Percentiles rank a stretch among this genome's conserved stretches.
Evolutionary conservation across 768 basidiomycete species (phyloP).

Genomic region (Trametes gibbosa): DNA sequence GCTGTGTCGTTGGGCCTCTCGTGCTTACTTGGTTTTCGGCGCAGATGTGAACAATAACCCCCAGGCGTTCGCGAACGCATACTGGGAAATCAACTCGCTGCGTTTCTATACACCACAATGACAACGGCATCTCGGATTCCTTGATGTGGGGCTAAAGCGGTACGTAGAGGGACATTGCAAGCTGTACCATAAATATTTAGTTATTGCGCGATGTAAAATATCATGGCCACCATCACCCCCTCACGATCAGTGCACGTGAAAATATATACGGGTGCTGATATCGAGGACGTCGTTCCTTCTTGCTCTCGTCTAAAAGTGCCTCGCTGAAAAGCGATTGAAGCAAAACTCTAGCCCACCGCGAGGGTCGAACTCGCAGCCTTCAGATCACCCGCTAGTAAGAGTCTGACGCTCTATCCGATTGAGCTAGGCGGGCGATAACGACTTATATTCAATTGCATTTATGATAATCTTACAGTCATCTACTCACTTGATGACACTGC

Average conservation of each 20-base stretch:
- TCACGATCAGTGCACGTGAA: too few relatives aligned
- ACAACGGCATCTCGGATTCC: background rate
- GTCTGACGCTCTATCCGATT: constrained; percentile 51
- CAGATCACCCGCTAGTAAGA: constrained; percentile 48
- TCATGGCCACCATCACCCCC: too few relatives aligned
- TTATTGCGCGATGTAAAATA: too few relatives aligned
- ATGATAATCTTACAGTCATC: too few relatives aligned
- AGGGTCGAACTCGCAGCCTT: constrained; percentile 65
- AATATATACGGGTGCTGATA: too few relatives aligned
- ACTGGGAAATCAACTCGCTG: constrained; percentile 67
- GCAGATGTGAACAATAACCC: constrained; percentile 58
- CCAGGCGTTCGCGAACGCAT: constrained; percentile 54
- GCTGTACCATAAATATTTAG: too few relatives aligned
- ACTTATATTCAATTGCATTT: too few relatives aligned
- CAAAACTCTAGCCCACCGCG: constrained; percentile 49
- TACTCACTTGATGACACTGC: too few relatives aligned
- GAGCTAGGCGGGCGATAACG: constrained; percentile 15
- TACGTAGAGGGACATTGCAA: background rate
- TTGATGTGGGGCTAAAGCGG: too few relatives aligned
- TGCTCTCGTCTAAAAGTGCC: too few relatives aligned
- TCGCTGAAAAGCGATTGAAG: too few relatives aligned
- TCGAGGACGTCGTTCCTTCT: too few relatives aligned
- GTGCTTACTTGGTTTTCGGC: background rate
- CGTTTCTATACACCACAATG: constrained; percentile 44
- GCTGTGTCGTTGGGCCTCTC: background rate